Conservation (phyloP, 2,329 filamentous ascomycete species). For the Dactylellina leptospora region DNA sequence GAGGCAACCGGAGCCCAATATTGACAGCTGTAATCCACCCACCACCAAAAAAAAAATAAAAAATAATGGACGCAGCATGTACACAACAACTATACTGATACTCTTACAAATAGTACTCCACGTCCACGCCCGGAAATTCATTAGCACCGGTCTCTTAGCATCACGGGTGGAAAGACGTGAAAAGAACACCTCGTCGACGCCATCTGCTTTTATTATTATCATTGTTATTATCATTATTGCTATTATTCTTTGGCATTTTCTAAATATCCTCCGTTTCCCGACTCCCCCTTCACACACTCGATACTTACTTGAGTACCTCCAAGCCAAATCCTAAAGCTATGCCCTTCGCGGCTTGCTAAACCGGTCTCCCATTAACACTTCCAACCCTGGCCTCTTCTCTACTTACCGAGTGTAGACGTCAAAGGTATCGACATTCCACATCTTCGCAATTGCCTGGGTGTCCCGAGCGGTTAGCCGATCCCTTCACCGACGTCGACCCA, state of each 20-base stretch:
- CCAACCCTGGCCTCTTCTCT: conserved; percentile 26
- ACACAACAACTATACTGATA: conserved; percentile 12
- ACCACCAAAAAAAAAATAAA: background rate
- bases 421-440: conserved; percentile 48
- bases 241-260: background rate
- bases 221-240: background rate
- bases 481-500: conserved; percentile 20
- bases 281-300: conserved; percentile 3
- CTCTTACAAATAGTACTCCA: conserved; percentile 7
- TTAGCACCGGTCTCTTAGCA: conserved; percentile 3
- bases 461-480: conserved; percentile 48
- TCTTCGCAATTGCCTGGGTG: conserved; percentile 38
- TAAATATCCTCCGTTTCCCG: background rate
- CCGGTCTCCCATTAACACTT: conserved; percentile 34
- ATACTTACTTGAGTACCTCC: conserved; percentile 18
- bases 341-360: conserved; percentile 49
- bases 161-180: conserved; percentile 4
- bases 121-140: background rate
- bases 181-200: conserved; percentile 28
- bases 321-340: conserved; percentile 44
- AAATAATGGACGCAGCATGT: background rate
- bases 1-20: conserved; percentile 45
- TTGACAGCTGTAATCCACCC: conserved; percentile 51
- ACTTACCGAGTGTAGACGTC: conserved; percentile 40
- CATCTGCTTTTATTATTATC: background rate